phyloP scores from a whole-genome alignment of 371 early-diverging fungal genomes.

The Actinomucor elegans region DNA sequence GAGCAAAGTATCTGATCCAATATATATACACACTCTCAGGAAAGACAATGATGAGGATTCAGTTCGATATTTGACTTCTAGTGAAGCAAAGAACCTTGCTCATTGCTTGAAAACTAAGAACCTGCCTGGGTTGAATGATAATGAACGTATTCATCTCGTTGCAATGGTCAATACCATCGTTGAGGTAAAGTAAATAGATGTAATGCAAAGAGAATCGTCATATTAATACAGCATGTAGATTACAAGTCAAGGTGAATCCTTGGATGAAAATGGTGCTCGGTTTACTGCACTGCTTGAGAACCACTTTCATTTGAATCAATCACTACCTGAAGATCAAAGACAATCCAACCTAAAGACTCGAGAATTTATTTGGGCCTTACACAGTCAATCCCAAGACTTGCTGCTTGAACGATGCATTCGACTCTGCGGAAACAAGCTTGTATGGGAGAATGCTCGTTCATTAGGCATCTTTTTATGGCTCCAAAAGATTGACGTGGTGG shows the following conservation, averaged over 20 bases:
- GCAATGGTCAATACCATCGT: slow-evolving; percentile 65
- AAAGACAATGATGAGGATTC: slow-evolving; percentile 22
- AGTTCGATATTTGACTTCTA: slow-evolving; percentile 34
- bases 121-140: slow-evolving; percentile 45
- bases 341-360: slow-evolving; percentile 56
- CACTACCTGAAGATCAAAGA: slow-evolving; percentile 35
- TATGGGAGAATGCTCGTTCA: slow-evolving; percentile 79
- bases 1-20: too few species aligned
- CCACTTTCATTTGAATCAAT: slow-evolving; percentile 60
- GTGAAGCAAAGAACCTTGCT: slow-evolving; percentile 29
- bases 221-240: slow-evolving; percentile 42
- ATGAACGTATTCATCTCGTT: slow-evolving; percentile 48
- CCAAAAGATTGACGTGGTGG: slow-evolving; percentile 71
- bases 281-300: slow-evolving; percentile 76
- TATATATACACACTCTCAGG: not conserved
- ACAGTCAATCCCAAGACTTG: slow-evolving; percentile 89
- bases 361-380: slow-evolving; percentile 86
- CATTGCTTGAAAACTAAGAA: slow-evolving; percentile 42
- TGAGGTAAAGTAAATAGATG: slow-evolving; percentile 41
- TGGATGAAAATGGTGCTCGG: slow-evolving; percentile 91
- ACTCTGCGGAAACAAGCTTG: slow-evolving; percentile 63
- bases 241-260: slow-evolving; percentile 63
- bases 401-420: slow-evolving; percentile 67
- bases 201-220: not conserved
- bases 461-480: slow-evolving; percentile 90